Evolutionary conservation across 495 filamentous ascomycete species (phyloP), one percentile per base, ranked within the genome.

Genomic region (Glutinoglossum americanum): DNA sequence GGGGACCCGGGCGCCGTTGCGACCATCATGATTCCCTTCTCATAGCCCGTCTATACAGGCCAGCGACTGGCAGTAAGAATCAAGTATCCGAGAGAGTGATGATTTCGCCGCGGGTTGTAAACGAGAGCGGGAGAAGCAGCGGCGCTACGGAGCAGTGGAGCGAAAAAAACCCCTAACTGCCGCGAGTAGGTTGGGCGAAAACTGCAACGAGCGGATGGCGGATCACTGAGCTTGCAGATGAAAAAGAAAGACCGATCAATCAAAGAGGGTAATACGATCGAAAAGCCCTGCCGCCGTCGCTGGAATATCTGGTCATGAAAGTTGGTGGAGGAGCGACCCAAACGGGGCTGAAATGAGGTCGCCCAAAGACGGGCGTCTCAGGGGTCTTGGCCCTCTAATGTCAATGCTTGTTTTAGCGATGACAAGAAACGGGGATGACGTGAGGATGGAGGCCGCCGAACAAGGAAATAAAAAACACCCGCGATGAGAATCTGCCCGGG

Each of bases 1-100:
- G 87, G 87, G 60, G 86, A 92, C 64, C 78, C 80, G 44, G 87
- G 87, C 62, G 77, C 73, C 32, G 73, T 72, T 56, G 66, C 64
- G 39, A 32, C 19, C 37, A 33, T 58, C 56, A 58, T 54, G 2
- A 49, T 28, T 2, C 25, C 56, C n/a, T 23, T 28, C 27, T 58
- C 41, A 45, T 58, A 37, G 30, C 32, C 28, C 54, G 9, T 28
- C 7, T 25, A 15, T 28, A 25, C 44, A 48, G 44, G 44, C 21
- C 19, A 25, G 47, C 44, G 13, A 47, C 37, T 41, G 15, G 37
- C 41, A 6, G n/a, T 45, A 45, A 45, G 41, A n/a, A 21, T 21
- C 13, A 5, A 45, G n/a, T 23, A 23, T 45, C 41, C 3, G 41
- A 45, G 17, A 41, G 15, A 17, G 37, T 13, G 37, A 9, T 41